Evolutionary conservation across 345 rosid genomes (phyloP).

Genomic region (Murraya koenigii): DNA sequence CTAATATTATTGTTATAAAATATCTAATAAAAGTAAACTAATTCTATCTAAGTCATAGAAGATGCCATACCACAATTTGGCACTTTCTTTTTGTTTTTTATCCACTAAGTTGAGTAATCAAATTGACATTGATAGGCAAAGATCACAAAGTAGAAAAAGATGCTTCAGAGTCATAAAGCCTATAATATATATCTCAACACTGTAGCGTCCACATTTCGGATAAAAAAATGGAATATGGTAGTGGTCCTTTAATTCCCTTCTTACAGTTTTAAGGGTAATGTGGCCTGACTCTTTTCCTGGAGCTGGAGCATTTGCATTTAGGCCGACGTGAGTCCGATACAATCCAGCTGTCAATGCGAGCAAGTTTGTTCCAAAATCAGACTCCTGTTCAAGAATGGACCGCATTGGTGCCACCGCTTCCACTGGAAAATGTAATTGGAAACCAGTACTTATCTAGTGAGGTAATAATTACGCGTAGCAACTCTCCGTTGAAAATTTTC

Average conservation of each 20-base stretch:
- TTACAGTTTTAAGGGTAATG: neutral
- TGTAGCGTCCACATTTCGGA: neutral
- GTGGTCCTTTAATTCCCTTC: neutral
- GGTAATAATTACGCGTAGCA: too few relatives aligned
- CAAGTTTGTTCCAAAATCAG: too few relatives aligned
- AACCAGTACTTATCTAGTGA: too few relatives aligned
- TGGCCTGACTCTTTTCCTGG: neutral
- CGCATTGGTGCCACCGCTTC: too few relatives aligned
- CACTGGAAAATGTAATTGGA: too few relatives aligned
- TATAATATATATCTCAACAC: neutral
- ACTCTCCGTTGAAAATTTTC: too few relatives aligned
- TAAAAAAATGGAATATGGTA: neutral
- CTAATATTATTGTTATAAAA: too few relatives aligned
- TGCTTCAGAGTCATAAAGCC: neutral
- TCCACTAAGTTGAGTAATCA: neutral
- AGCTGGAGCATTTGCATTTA: neutral
- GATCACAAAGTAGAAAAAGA: neutral
- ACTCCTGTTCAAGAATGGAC: too few relatives aligned
- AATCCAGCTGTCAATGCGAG: too few relatives aligned
- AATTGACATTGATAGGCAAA: neutral
- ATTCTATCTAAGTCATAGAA: too few relatives aligned
- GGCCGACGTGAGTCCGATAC: neutral
- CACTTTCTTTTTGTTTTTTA: neutral
- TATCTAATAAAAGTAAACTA: too few relatives aligned
- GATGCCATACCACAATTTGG: neutral